Conservation (phyloP, 1,139 yeast genomes). For the Candida tropicalis region DNA sequence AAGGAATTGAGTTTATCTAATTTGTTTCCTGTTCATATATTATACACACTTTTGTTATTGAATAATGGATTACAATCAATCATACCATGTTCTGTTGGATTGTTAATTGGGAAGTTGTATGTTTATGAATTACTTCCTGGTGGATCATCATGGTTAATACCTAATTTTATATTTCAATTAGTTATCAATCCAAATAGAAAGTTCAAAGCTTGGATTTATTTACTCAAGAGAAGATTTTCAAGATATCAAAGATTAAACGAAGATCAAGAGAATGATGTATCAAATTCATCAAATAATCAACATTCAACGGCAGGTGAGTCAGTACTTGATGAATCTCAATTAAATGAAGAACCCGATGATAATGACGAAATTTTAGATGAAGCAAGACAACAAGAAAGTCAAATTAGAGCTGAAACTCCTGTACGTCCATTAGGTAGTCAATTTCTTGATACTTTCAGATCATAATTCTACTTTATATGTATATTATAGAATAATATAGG, state of each 20-base stretch:
- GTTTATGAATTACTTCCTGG: conserved; percentile 63
- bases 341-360: conserved; percentile 22
- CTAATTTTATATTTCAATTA: conserved; percentile 27
- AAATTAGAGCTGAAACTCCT: conserved; percentile 54
- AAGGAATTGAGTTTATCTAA: conserved; percentile 51
- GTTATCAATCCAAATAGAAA: conserved; percentile 27
- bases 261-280: conserved; percentile 14
- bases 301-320: conserved; percentile 1
- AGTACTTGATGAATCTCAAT: not conserved
- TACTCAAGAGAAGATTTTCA: conserved; percentile 12
- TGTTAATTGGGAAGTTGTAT: conserved; percentile 60
- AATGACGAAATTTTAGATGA: conserved; percentile 29
- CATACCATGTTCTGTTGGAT: conserved; percentile 57
- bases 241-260: conserved; percentile 19
- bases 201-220: conserved; percentile 7
- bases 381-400: conserved; percentile 24
- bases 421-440: conserved; percentile 62
- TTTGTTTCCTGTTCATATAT: conserved; percentile 56
- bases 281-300: conserved; percentile 7
- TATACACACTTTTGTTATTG: conserved; percentile 53
- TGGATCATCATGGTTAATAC: conserved; percentile 53
- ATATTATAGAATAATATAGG: not conserved
- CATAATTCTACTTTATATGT: conserved; percentile 21
- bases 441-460: conserved; percentile 57
- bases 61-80: conserved; percentile 57